Base-by-base conservation (phyloP, 352 stramenopile species). In the Phytopythium oedochilum region DNA sequence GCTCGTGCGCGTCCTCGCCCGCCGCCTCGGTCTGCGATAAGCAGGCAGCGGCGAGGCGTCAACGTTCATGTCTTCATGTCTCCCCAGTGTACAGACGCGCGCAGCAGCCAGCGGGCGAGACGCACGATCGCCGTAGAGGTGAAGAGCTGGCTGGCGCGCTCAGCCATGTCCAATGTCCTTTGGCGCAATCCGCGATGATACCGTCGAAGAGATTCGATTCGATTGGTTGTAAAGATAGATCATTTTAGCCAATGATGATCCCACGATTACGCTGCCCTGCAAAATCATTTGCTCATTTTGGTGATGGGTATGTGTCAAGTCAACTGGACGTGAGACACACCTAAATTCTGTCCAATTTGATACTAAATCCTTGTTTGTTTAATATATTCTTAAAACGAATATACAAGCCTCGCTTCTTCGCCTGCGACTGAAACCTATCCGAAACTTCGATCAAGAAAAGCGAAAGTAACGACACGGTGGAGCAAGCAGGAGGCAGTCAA, bases 1-100 rank as follows among this genome's bases (percentile, higher is more conserved):
- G 56, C 20, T 78, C 76, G 47, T 92, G 81, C 25, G 89, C 73
- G 14, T 63, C 54, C 70, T 89, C 73, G 36, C 83, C 84, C 6
- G 73, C 84, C 17, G 59, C 50, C 38, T 84, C 74, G 7, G 70
- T 86, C 79, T 88, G 48, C 23, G 47, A 55, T 11, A 36, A 11
- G 29, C 2, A 36, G 32, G 7, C 2, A 6, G 5, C 32, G 10
- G 10, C 5, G n/a, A n/a, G n/a, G n/a, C n/a, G n/a, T n/a, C n/a
- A n/a, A 36, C 32, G 32, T 36, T 3, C 32, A 15, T 6, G 2
- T 36, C 7, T 6, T 36, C 32, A 36, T 6, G 32, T 14, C n/a
- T n/a, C n/a, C n/a, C n/a, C n/a, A n/a, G 32, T 17, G 7, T 6
- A 36, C 2, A 29, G 25, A 22, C 5, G 23, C 15, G 39, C 23